A percentile compares a stretch with the other conserved stretches of the same genome.
These are phyloP conservation scores for Neurospora crassa DNA, from an alignment of 2,329 filamentous ascomycete genomes.

Conservation along the genomic window DNA sequence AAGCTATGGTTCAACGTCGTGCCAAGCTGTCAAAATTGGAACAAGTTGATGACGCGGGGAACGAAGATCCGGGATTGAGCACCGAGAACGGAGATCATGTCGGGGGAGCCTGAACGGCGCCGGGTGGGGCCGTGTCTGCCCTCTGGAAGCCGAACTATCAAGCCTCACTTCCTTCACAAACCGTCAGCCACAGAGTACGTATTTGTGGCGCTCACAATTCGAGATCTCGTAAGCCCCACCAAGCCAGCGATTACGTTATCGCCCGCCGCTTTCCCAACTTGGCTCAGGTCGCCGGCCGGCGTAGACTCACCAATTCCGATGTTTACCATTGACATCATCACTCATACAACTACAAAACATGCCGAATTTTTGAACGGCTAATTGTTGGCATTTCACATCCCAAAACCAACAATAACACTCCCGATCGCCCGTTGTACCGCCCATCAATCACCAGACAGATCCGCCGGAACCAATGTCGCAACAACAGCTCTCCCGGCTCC, in stretches of 20 bases:
- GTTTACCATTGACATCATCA: background rate
- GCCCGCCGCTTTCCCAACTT: background rate
- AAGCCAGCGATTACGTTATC: background rate
- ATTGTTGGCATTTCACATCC: background rate
- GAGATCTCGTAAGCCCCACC: background rate
- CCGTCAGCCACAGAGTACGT: background rate
- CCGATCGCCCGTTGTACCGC: background rate
- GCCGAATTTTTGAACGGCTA: background rate
- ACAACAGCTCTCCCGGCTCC: conserved; percentile 64
- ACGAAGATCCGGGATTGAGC: background rate
- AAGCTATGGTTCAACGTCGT: background rate
- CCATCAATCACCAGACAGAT: background rate
- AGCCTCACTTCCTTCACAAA: background rate
- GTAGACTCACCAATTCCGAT: background rate
- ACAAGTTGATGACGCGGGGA: background rate
- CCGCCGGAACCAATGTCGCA: conserved; percentile 36
- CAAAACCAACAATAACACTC: background rate
- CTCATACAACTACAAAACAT: background rate
- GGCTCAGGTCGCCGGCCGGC: background rate
- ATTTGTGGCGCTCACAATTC: background rate
- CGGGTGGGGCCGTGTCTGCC: background rate
- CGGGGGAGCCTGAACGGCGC: background rate
- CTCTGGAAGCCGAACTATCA: background rate
- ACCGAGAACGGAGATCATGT: background rate
- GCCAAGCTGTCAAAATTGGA: background rate